A percentile compares a stretch with the other conserved stretches of the same genome.
Conservation (phyloP, 2,329 filamentous ascomycete genomes). For the Aspergillus latus region DNA sequence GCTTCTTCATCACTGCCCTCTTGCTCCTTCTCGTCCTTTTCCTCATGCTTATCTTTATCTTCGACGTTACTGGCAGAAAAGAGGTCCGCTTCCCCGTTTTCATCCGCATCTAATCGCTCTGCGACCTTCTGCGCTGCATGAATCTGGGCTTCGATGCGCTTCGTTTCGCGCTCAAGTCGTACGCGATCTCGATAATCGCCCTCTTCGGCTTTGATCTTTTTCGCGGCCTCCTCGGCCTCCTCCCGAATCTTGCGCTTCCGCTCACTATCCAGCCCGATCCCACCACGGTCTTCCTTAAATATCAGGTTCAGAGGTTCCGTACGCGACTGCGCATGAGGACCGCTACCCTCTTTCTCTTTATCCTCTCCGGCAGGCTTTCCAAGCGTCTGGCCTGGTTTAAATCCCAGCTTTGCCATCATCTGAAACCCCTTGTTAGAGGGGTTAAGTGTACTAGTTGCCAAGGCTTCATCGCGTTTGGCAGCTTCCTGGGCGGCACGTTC, state of each 20-base stretch:
- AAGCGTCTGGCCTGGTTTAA: slow-evolving; percentile 71
- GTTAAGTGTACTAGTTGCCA: slow-evolving; percentile 71
- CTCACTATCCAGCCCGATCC: slow-evolving; percentile 80
- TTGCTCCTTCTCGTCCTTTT: slow-evolving; percentile 17
- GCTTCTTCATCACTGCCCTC: slow-evolving; percentile 3
- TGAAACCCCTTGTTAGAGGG: slow-evolving; percentile 80
- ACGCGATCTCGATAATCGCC: slow-evolving; percentile 73
- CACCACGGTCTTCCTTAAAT: slow-evolving; percentile 75
- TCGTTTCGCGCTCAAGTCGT: slow-evolving; percentile 67
- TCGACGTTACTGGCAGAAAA: background rate
- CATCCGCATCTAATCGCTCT: slow-evolving; percentile 69
- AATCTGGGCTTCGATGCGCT: slow-evolving; percentile 67
- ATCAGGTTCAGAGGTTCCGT: slow-evolving; percentile 74
- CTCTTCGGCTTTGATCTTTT: slow-evolving; percentile 64
- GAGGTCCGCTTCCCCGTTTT: slow-evolving; percentile 21
- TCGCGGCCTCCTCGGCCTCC: slow-evolving; percentile 57
- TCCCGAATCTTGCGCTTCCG: slow-evolving; percentile 74
- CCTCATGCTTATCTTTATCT: slow-evolving; percentile 17
- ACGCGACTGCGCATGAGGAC: slow-evolving; percentile 38
- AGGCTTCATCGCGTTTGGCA: slow-evolving; percentile 69
- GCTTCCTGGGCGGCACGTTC: slow-evolving; percentile 75
- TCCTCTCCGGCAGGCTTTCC: slow-evolving; percentile 53
- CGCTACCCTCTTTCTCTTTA: slow-evolving; percentile 8
- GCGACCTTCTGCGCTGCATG: slow-evolving; percentile 78
- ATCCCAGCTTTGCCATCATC: slow-evolving; percentile 98